These are phyloP conservation scores for Aquilaria agallochum DNA, from an alignment of 441 rosid species.

Conservation along the genomic window DNA sequence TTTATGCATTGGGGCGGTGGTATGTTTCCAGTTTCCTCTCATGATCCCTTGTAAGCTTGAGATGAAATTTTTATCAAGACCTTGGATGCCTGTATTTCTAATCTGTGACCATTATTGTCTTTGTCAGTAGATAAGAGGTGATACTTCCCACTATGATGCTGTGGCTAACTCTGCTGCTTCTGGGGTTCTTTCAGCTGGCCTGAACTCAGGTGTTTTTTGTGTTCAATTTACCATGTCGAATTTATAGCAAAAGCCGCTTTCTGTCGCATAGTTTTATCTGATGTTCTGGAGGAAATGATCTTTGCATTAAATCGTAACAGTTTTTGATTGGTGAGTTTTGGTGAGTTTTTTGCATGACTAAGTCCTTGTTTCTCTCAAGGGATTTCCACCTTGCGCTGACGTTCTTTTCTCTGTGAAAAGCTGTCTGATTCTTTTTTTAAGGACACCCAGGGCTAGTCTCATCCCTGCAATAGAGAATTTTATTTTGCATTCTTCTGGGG, in stretches of 20 bases:
- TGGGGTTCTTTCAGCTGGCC: constrained; percentile 93
- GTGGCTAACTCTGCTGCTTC: constrained; percentile 95
- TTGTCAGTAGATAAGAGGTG: constrained; percentile 77
- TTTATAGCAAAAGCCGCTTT: background rate
- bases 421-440: no score
- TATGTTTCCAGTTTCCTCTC: constrained; percentile 30
- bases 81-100: background rate
- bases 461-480: no score
- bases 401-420: no score
- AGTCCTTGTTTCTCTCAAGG: no score
- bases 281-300: no score
- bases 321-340: no score
- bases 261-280: no score
- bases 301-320: no score
- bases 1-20: constrained; percentile 97
- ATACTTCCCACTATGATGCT: constrained; percentile 94
- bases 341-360: no score
- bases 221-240: background rate
- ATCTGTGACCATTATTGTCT: constrained; percentile 8
- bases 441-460: no score
- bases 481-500: no score
- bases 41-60: background rate
- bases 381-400: no score
- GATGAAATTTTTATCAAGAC: background rate
- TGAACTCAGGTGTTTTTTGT: constrained; percentile 69